phyloP scores from a whole-genome alignment of 768 basidiomycete species.

The Mycena polygramma region DNA sequence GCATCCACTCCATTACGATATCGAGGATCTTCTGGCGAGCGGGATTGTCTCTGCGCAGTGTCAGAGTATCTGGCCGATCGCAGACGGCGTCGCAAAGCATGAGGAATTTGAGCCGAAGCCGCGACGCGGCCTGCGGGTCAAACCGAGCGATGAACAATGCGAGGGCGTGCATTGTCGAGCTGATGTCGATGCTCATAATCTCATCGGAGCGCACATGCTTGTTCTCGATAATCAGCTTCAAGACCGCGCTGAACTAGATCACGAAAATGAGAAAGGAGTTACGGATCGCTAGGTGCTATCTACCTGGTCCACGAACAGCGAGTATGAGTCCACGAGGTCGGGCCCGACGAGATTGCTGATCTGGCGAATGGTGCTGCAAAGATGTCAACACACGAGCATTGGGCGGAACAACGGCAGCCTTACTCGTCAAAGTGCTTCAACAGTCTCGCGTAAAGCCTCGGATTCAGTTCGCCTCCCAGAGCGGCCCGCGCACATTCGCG shows the following conservation, averaged over 20 bases:
- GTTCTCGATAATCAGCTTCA: slow-evolving; percentile 86
- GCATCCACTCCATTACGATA: slow-evolving; percentile 84
- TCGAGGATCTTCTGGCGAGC: slow-evolving; percentile 82
- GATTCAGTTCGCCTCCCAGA: slow-evolving; percentile 82
- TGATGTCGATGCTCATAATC: slow-evolving; percentile 73
- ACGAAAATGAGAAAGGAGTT: background rate
- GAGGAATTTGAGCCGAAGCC: slow-evolving; percentile 84
- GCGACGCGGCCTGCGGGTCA: slow-evolving; percentile 63
- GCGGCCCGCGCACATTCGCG: slow-evolving; percentile 88
- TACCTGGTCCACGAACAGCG: slow-evolving; percentile 83
- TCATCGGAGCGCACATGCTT: slow-evolving; percentile 70
- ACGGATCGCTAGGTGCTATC: background rate
- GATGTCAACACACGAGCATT: background rate
- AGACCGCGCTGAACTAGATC: slow-evolving; percentile 77
- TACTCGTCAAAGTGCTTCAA: slow-evolving; percentile 83
- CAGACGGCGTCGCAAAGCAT: slow-evolving; percentile 77
- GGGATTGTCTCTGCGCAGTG: slow-evolving; percentile 74
- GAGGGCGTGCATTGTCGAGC: slow-evolving; percentile 68
- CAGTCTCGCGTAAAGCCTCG: slow-evolving; percentile 74
- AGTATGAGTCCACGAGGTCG: slow-evolving; percentile 57
- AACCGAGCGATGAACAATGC: slow-evolving; percentile 77
- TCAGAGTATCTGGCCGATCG: slow-evolving; percentile 69
- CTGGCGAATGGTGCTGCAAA: slow-evolving; percentile 61
- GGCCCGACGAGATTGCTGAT: slow-evolving; percentile 60
- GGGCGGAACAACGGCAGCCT: slow-evolving; percentile 40